A percentile compares a stretch with the other conserved stretches of the same genome.
Evolutionary conservation across 345 rosid genomes (phyloP).

Genomic region (Gossypium arboreum): DNA sequence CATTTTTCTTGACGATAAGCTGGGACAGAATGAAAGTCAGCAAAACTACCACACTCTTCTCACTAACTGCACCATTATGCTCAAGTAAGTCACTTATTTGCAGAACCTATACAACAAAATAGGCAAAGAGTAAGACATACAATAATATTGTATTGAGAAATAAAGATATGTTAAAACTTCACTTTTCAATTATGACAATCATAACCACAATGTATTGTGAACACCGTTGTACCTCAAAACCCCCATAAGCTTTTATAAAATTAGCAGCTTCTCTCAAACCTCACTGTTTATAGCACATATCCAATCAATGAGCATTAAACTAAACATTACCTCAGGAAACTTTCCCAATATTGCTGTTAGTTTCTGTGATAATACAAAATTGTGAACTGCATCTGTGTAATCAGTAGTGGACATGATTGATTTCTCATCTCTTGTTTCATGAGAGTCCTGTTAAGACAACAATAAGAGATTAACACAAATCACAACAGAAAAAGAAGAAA

Average conservation of each 20-base stretch:
- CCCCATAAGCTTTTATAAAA: not conserved
- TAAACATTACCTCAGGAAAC: slow-evolving; percentile 72
- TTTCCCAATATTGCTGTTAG: slow-evolving; percentile 69
- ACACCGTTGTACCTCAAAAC: not conserved
- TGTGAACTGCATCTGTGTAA: slow-evolving; percentile 80
- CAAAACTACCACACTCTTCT: slow-evolving; percentile 63
- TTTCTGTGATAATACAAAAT: slow-evolving; percentile 76
- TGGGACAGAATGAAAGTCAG: slow-evolving; percentile 74
- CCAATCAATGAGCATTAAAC: not conserved
- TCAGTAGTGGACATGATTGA: slow-evolving; percentile 61
- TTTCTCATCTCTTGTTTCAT: slow-evolving; percentile 43
- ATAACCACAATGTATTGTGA: slow-evolving; percentile 1
- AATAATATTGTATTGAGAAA: not conserved
- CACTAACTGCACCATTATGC: slow-evolving; percentile 62
- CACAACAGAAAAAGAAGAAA: slow-evolving; percentile 10
- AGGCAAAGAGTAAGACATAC: not conserved
- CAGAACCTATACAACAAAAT: slow-evolving; percentile 49
- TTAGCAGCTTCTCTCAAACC: not conserved
- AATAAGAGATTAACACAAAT: slow-evolving; percentile 15
- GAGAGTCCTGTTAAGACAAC: slow-evolving; percentile 39
- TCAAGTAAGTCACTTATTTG: slow-evolving; percentile 85
- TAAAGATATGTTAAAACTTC: not conserved
- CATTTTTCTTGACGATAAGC: slow-evolving; percentile 54
- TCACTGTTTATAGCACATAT: not conserved
- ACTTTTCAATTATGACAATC: not conserved